Evolutionary conservation across 371 early-diverging fungal species (phyloP), one percentile per base, ranked within the genome.

Genomic region (Mucor saturninus): DNA sequence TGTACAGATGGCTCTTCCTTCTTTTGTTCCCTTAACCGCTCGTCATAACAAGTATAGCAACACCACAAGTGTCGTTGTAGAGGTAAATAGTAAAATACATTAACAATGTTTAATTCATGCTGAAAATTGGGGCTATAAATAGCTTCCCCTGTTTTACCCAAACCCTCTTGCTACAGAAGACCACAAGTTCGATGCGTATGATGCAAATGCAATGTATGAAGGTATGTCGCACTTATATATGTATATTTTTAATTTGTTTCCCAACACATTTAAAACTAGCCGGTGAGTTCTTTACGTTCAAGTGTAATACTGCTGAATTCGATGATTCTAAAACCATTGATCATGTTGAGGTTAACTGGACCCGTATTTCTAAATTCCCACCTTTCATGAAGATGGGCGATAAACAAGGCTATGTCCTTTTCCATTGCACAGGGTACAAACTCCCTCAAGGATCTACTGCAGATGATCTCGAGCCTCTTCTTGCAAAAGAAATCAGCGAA

Each of bases 381-480:
- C 74, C 77, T 1, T 77, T 77, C 43, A 77, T 77, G 74, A 77
- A 77, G 59, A 77, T 77, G 77, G 74, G 74, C 1, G 39, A 42
- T 1, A 51, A 61, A 14, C 31, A 62, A 21, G 21, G 77, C 0
- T 74, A 74, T 57, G 43, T 77, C 9, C 52, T 77, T 0, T 77
- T 64, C 38, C 71, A 77, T 31, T 74, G 77, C 40, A 66, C 72
- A 11, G 77, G 77, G 77, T 38, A 66, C 72, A 11, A 74, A 74
- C 51, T 77, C 3, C 77, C 74, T 15, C 68, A 60, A 28, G 42
- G 62, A 0, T 50, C 72, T 4, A 72, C 70, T 3, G 68, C 56
- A 15, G 29, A 68, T 9, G 67, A 73, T 35, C 61, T 77, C 8
- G 13, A 59, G 15, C 62, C 73, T 13, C 13, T 74, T 0, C 50